phyloP scores from a whole-genome alignment of 768 basidiomycete species.

The Agrocybe chaxingu region DNA sequence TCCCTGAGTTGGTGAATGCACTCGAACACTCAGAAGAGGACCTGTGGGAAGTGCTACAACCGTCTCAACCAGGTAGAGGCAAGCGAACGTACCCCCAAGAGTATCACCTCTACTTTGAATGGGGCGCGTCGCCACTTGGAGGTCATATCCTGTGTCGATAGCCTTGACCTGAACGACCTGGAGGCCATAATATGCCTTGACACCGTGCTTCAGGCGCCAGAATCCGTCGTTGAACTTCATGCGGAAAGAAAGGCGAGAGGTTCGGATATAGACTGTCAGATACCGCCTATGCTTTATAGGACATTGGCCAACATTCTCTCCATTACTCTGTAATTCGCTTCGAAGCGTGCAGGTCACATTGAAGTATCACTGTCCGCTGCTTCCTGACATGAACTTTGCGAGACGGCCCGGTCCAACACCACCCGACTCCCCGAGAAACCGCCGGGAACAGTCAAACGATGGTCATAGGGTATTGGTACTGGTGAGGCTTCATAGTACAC shows the following conservation, averaged over 20 bases:
- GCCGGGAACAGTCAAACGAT: too few species aligned
- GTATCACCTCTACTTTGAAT: conserved; percentile 65
- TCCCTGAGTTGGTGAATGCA: conserved; percentile 54
- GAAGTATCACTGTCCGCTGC: background rate
- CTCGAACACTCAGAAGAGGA: conserved; percentile 46
- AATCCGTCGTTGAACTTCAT: conserved; percentile 79
- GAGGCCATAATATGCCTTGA: conserved; percentile 58
- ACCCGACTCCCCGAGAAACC: too few species aligned
- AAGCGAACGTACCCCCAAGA: conserved; percentile 40
- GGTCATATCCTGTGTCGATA: conserved; percentile 46
- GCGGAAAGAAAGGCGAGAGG: background rate
- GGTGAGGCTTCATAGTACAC: too few species aligned
- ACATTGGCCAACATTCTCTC: background rate
- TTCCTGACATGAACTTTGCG: background rate
- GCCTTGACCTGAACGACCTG: conserved; percentile 51
- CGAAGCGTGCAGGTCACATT: conserved; percentile 4
- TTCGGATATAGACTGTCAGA: background rate
- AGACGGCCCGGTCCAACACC: too few species aligned
- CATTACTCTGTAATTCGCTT: background rate
- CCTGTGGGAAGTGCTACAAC: conserved; percentile 26
- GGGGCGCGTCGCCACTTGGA: conserved; percentile 59
- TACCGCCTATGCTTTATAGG: conserved; percentile 6
- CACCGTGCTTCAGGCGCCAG: conserved; percentile 62
- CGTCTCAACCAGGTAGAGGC: background rate
- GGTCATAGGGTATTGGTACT: too few species aligned